A percentile compares a stretch with the other conserved stretches of the same genome.
phyloP scores from a whole-genome alignment of 2,329 filamentous ascomycete genomes.

The Trichoderma oligosporum region DNA sequence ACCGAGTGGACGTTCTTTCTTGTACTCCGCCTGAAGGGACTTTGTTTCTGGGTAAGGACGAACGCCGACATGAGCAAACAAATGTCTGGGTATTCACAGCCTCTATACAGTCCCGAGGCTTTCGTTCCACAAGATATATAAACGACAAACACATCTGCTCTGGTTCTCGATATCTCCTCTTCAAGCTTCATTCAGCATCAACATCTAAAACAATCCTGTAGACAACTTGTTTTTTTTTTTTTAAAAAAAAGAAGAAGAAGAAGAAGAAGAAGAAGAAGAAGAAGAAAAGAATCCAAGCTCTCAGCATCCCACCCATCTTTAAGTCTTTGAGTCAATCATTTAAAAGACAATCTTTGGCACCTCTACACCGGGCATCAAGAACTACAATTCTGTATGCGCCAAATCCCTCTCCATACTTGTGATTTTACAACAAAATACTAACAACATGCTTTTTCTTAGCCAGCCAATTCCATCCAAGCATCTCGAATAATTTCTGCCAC shows the following conservation, averaged over 20 bases:
- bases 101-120: constrained; percentile 16
- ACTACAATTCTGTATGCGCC: neutral
- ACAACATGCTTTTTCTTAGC: neutral
- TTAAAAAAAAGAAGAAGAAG: no score
- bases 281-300: neutral
- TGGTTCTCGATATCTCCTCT: constrained; percentile 5
- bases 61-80: constrained; percentile 19
- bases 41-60: constrained; percentile 18
- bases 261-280: no score
- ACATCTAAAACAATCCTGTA: neutral
- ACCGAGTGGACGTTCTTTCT: constrained; percentile 20
- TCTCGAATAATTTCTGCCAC: neutral
- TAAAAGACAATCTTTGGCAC: neutral
- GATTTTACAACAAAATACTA: neutral
- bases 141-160: constrained; percentile 17
- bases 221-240: neutral
- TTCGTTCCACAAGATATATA: constrained; percentile 20
- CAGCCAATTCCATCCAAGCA: neutral
- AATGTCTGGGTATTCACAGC: constrained; percentile 18
- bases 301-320: neutral
- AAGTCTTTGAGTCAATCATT: neutral
- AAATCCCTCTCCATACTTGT: neutral
- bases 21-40: constrained; percentile 15
- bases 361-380: neutral
- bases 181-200: constrained; percentile 14